These are phyloP conservation scores for Clitopilus passeckerianus DNA, from an alignment of 768 basidiomycete genomes.

Conservation along the genomic window DNA sequence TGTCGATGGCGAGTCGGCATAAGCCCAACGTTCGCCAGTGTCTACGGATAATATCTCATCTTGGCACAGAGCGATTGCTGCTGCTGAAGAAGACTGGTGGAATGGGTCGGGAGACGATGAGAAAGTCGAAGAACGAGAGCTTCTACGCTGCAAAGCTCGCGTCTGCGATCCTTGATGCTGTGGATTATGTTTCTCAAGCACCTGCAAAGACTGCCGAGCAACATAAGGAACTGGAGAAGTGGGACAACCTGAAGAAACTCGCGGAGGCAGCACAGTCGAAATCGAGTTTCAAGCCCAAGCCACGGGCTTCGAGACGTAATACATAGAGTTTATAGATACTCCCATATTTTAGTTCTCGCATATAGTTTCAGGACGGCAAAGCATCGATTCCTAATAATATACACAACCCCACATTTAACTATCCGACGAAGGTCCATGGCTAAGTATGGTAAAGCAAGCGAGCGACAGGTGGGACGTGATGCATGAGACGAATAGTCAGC, in stretches of 20 bases:
- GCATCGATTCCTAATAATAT: not conserved
- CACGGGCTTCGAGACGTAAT: not conserved
- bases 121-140: constrained; percentile 24
- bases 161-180: constrained; percentile 33
- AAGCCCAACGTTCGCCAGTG: constrained; percentile 51
- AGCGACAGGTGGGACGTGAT: not conserved
- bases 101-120: constrained; percentile 22
- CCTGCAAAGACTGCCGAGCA: constrained; percentile 10
- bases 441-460: not conserved
- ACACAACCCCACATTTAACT: constrained; percentile 1
- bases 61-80: constrained; percentile 32
- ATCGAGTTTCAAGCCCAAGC: not conserved
- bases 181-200: constrained; percentile 26
- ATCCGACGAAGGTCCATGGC: not conserved
- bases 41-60: constrained; percentile 50
- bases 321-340: not conserved
- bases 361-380: not conserved
- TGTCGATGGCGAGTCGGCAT: constrained; percentile 50
- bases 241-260: constrained; percentile 19
- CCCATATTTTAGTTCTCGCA: not conserved
- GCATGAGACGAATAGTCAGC: not conserved
- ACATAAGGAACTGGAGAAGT: constrained; percentile 19
- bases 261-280: constrained; percentile 10
- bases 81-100: constrained; percentile 17
- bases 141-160: constrained; percentile 49